Evolutionary conservation across 768 basidiomycete species (phyloP), one percentile per base, ranked within the genome.

Genomic region (Guyanaporus albipodus): DNA sequence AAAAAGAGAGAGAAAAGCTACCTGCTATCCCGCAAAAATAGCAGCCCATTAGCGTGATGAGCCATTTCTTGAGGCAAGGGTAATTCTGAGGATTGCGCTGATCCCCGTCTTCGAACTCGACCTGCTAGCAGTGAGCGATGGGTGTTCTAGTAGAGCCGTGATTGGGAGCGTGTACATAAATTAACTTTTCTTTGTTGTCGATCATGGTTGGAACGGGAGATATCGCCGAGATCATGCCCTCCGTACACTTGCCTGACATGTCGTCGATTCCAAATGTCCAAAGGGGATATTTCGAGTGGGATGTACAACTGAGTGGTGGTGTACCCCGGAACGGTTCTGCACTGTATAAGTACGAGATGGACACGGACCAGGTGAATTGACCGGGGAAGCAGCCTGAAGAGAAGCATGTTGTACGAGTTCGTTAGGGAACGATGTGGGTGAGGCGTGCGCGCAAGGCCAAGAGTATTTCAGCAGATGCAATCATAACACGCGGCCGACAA

Each of bases 91-190:
- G 74, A 52, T 75, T 68, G 28, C 71, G 60, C 15, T 34, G 27
- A 49, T 76, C 75, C 6, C 60, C 66, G 14, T 61, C 53, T 27
- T 67, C 61, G 35, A 70, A 75, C 18, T 75, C 69, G 10, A 73
- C 64, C 71, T 74, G 46, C 44, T 8, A 19, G 18, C 6, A 12
- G 26, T 61, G 35, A 58, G 42, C 6, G n/a, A 48, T 8, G 14
- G 4, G 7, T 8, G 6, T n/a, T n/a, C 35, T 8, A 6, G 28
- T 29, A 26, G 5, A 19, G 14, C 10, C 12, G 11, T 9, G 12
- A 23, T n/a, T 14, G n/a, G 22, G 11, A 38, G n/a, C 18, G 36
- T 29, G 8, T 41, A 55, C 59, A 47, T 49, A 51, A 14, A 55
- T 15, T 21, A 44, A 23, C 7, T 54, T 49, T 17, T 60, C 48